Base-by-base conservation (phyloP, 2,329 filamentous ascomycete species). In the Beauveria rudraprayagi region DNA sequence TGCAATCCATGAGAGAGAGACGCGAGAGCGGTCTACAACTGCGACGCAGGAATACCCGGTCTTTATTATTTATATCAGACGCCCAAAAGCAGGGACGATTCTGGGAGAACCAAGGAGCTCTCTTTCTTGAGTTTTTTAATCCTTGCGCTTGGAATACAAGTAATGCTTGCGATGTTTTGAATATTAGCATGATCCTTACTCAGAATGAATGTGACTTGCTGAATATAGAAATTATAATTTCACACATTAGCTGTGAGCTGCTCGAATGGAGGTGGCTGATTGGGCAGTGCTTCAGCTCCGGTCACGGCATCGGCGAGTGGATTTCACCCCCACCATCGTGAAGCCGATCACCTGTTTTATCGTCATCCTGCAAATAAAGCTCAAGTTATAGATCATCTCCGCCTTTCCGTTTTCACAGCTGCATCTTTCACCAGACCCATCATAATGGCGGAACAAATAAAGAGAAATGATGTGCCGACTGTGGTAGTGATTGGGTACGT, bases 401-500 rank as follows among this genome's bases (percentile, higher is more conserved):
- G 26, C 16, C 22, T 26, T 28, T 14, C 17, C 14, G 34, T 30
- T 9, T 34, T 16, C 34, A 37, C 34, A 37, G 11, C 34, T 37
- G 34, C 11, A 37, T 16, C 8, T 37, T 5, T 11, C 16, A 37
- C 2, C 5, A 14, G 14, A 6, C 5, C 5, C 5, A 16, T 40
- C 43, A 48, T 16, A 24, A 63, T 61, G 61, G 24, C 50, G n/a
- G 30, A 37, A 37, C 47, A 59, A 28, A 10, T 14, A 1, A 14
- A 19, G 9, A n/a, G 44, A n/a, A 40, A 44, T 8, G n/a, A 9
- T 37, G 28, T 28, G n/a, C 60, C 24, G 11, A 61, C 61, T 3
- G 43, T 64, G 10, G 63, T 62, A 3, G 60, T 64, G 34, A 62
- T 63, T 26, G 62, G 63, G 61, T 64, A 50, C 11, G 56, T 37